Base-by-base conservation (phyloP, 352 stramenopile species). In the Phytophthora sp. region DNA sequence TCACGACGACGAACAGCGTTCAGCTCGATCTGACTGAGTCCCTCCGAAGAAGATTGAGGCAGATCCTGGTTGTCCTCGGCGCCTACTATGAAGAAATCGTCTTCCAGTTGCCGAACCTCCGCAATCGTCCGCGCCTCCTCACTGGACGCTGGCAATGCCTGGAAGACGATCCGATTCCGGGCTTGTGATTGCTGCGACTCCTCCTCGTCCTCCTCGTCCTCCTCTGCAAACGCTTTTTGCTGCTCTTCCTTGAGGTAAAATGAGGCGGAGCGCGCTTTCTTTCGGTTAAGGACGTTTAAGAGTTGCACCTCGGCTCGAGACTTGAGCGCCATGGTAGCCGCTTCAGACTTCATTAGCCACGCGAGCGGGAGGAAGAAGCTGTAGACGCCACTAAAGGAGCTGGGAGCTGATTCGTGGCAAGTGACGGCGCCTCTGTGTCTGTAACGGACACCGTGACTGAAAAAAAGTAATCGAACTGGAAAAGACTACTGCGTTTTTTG, bases 1-100 rank as follows among this genome's bases (percentile, higher is more conserved):
- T 90, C 74, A 13, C 83, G 82, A 29, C 86, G 82, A 18, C 67
- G 66, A 33, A 86, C 54, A 29, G 74, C 76, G 46, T 90, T 93
- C 13, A 73, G 53, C 42, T 84, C 60, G 31, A 93, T 93, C 60
- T 91, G 80, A 8, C 53, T 82, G 42, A 20, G 52, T 0, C 47
- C 16, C 2, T 64, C 55, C 7, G 63, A 26, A 5, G 18, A 3
- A 4, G 35, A 30, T 30, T 59, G 44, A 13, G 35, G 41, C n/a
- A 24, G n/a, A 2, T 50, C 41, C 24, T 77, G 51, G 23, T 41
- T 64, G 16, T 27, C 23, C 15, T 58, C 27, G 9, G 39, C 42
- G 12, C 60, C 63, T 16, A 73, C 61, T 8, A 58, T 56, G 20
- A 78, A 61, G 45, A 72, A 72, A 42, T 86, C 47, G 39, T 89